These are phyloP conservation scores for Raffaelea albimanens DNA, from an alignment of 2,329 filamentous ascomycete species.

Conservation along the genomic window DNA sequence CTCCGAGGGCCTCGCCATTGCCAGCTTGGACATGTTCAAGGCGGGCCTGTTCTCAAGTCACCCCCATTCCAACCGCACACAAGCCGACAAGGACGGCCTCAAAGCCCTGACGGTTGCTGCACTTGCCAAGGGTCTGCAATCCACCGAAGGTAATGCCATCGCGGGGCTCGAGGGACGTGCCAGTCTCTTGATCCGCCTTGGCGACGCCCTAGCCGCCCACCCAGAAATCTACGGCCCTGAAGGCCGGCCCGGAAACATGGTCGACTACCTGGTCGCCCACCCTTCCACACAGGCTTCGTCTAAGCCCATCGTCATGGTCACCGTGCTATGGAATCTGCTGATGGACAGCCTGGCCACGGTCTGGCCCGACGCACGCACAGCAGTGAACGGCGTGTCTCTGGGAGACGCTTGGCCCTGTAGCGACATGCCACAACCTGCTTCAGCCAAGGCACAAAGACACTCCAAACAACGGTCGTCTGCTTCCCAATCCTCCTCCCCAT, in stretches of 20 bases:
- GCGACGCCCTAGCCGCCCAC: conserved; percentile 64
- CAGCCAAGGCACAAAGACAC: conserved; percentile 7
- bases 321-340: conserved; percentile 82
- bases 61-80: conserved; percentile 61
- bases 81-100: conserved; percentile 80
- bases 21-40: conserved; percentile 86
- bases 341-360: conserved; percentile 81
- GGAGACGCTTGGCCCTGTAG: conserved; percentile 93
- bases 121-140: conserved; percentile 77
- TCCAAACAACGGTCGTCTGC: neutral
- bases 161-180: conserved; percentile 79
- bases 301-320: conserved; percentile 75
- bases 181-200: conserved; percentile 65
- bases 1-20: conserved; percentile 78
- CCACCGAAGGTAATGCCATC: conserved; percentile 68
- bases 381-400: conserved; percentile 76
- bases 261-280: conserved; percentile 90
- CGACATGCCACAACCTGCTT: conserved; percentile 55
- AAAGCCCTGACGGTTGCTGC: conserved; percentile 62
- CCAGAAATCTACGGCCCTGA: conserved; percentile 75
- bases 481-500: neutral
- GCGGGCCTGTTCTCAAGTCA: conserved; percentile 80
- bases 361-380: conserved; percentile 80
- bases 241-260: conserved; percentile 84
- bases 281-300: conserved; percentile 83